phyloP scores from a whole-genome alignment of 2,329 filamentous ascomycete species.

The Phyllachora maydis region DNA sequence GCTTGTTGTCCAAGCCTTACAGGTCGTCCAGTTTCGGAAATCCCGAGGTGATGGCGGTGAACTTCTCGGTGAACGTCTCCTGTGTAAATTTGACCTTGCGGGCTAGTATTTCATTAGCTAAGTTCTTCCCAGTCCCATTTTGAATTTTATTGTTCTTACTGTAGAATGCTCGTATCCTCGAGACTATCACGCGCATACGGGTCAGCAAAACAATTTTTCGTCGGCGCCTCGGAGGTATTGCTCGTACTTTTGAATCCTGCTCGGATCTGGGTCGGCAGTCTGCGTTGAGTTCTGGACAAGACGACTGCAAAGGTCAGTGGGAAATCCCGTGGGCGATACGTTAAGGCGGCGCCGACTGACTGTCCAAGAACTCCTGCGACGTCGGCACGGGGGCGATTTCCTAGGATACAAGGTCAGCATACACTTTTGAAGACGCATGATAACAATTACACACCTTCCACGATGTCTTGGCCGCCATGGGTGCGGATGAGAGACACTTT shows the following conservation, averaged over 20 bases:
- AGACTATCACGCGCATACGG: no score
- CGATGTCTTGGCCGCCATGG: conserved; percentile 7
- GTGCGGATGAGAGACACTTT: no score
- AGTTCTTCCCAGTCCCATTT: conserved; percentile 16
- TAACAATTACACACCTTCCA: conserved; percentile 6
- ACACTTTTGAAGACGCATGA: neutral
- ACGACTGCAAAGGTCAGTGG: no score
- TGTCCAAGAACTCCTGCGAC: conserved; percentile 87
- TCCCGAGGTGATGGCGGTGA: conserved; percentile 74
- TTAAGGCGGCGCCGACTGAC: no score
- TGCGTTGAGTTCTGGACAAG: conserved; percentile 86
- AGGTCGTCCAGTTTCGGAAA: no score
- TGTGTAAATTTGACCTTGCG: conserved; percentile 49
- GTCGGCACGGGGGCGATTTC: conserved; percentile 10
- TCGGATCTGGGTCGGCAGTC: conserved; percentile 81
- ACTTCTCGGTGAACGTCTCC: conserved; percentile 80
- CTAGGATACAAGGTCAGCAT: conserved; percentile 1
- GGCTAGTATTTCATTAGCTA: conserved; percentile 3
- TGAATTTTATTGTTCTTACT: conserved; percentile 96
- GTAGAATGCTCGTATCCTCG: conserved; percentile 81
- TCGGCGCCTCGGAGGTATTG: no score
- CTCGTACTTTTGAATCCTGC: conserved; percentile 86
- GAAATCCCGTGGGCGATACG: no score
- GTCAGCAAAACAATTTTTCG: no score
- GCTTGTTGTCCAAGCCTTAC: no score